These are phyloP conservation scores for Trichoderma orchidacearum DNA, from an alignment of 495 filamentous ascomycete species.

Conservation along the genomic window DNA sequence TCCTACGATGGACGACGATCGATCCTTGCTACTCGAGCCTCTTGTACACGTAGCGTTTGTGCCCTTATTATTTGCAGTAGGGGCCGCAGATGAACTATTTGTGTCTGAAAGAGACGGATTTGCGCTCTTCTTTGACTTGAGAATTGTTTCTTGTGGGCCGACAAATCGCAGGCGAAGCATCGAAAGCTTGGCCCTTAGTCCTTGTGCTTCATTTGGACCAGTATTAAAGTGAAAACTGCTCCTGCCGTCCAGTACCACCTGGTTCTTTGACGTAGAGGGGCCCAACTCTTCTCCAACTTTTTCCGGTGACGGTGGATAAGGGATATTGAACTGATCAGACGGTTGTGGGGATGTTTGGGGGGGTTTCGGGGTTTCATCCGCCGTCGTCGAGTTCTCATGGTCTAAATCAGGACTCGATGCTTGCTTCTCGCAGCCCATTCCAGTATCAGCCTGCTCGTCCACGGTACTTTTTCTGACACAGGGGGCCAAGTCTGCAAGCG, in stretches of 20 bases:
- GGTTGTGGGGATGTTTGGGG: not conserved
- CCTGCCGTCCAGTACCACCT: not conserved
- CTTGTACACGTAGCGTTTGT: not conserved
- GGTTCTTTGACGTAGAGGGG: not conserved
- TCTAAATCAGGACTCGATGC: not conserved
- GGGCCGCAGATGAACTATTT: not conserved
- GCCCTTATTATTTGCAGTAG: not conserved
- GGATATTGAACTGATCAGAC: conserved; percentile 1
- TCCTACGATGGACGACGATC: not conserved
- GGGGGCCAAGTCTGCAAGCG: not conserved
- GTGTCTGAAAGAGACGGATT: not conserved
- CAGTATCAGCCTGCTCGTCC: not conserved
- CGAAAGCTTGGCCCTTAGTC: not conserved
- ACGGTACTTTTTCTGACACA: not conserved
- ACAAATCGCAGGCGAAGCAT: not conserved
- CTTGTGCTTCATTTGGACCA: not conserved
- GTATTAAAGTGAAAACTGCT: not conserved
- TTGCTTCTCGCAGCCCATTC: not conserved
- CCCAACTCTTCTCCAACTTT: not conserved
- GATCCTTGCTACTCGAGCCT: not conserved
- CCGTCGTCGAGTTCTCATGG: not conserved
- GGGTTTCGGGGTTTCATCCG: not conserved
- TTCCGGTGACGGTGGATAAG: not conserved
- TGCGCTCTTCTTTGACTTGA: not conserved
- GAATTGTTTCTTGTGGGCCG: not conserved